These are phyloP conservation scores for Escallonia rubra DNA, from an alignment of 129 eudicot species.

Conservation along the genomic window DNA sequence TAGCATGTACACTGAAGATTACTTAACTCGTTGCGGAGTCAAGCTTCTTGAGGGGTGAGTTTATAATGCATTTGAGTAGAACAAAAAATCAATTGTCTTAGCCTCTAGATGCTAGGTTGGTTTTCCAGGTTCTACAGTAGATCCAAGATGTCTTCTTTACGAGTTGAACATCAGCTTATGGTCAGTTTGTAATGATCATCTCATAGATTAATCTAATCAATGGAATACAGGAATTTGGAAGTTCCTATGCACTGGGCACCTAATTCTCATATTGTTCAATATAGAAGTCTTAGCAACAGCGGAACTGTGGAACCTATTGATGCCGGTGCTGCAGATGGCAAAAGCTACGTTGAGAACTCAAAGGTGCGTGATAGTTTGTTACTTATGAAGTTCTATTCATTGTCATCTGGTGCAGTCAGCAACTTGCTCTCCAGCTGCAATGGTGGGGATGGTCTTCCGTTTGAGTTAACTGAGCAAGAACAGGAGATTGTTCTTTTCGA, in stretches of 20 bases:
- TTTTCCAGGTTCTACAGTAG: conserved; percentile 1
- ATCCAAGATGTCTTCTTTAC: not conserved
- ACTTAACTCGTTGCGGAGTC: conserved; percentile 46
- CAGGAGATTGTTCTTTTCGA: conserved; percentile 39
- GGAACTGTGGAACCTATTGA: conserved; percentile 11
- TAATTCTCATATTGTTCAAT: conserved; percentile 32
- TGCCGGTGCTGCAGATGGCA: conserved; percentile 22
- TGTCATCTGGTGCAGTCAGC: conserved; percentile 43
- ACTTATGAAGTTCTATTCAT: conserved; percentile 72
- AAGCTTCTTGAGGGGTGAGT: conserved; percentile 55
- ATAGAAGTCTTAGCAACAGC: conserved; percentile 13
- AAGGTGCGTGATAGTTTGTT: conserved; percentile 77
- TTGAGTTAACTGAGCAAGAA: conserved; percentile 74
- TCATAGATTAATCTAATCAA: not conserved
- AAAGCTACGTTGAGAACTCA: conserved; percentile 59
- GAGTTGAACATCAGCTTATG: not conserved
- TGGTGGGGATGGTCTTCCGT: conserved; percentile 55
- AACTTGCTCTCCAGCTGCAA: conserved; percentile 44
- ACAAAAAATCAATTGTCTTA: not conserved
- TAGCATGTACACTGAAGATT: conserved; percentile 55
- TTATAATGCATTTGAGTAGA: not conserved
- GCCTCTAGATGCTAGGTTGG: not conserved
- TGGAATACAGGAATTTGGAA: conserved; percentile 41
- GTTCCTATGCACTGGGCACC: conserved; percentile 52
- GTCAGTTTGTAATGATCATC: not conserved